phyloP scores from a whole-genome alignment of 2,329 filamentous ascomycete genomes.

The Penicillium frequentans region DNA sequence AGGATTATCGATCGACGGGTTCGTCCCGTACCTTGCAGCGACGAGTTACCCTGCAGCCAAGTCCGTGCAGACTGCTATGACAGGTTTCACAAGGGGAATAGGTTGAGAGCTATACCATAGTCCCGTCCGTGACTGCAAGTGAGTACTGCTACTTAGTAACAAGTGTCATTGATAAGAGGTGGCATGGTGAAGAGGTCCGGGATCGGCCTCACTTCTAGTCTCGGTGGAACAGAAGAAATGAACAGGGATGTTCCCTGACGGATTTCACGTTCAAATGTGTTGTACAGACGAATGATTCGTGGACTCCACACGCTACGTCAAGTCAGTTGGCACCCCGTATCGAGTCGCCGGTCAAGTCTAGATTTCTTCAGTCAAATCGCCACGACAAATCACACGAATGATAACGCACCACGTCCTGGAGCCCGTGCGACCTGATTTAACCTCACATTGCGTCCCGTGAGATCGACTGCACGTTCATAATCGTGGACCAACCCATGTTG shows the following conservation, averaged over 20 bases:
- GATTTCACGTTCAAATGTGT: conserved; percentile 1
- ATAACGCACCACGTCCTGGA: conserved; percentile 18
- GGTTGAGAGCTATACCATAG: neutral
- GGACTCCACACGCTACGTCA: neutral
- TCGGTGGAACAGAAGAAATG: conserved; percentile 8
- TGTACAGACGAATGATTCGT: conserved; percentile 13
- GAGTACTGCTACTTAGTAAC: no score
- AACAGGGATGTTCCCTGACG: conserved; percentile 3
- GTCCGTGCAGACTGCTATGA: conserved; percentile 17
- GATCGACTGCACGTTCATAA: conserved; percentile 31
- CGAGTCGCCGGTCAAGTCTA: neutral
- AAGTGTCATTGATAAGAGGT: no score
- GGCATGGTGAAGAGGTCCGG: no score
- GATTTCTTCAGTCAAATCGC: neutral
- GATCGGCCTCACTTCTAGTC: neutral
- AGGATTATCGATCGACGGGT: conserved; percentile 23
- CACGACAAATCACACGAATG: conserved; percentile 6
- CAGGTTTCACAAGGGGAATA: conserved; percentile 9
- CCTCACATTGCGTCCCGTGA: conserved; percentile 29
- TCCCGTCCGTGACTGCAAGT: no score
- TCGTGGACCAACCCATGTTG: neutral
- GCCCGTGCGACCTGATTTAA: conserved; percentile 27
- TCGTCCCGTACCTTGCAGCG: conserved; percentile 28
- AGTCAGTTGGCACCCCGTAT: neutral
- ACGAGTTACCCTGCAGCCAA: conserved; percentile 22